A percentile compares a stretch with the other conserved stretches of the same genome.
phyloP scores from a whole-genome alignment of 2,329 filamentous ascomycete species.

The Plenodomus tracheiphilus region DNA sequence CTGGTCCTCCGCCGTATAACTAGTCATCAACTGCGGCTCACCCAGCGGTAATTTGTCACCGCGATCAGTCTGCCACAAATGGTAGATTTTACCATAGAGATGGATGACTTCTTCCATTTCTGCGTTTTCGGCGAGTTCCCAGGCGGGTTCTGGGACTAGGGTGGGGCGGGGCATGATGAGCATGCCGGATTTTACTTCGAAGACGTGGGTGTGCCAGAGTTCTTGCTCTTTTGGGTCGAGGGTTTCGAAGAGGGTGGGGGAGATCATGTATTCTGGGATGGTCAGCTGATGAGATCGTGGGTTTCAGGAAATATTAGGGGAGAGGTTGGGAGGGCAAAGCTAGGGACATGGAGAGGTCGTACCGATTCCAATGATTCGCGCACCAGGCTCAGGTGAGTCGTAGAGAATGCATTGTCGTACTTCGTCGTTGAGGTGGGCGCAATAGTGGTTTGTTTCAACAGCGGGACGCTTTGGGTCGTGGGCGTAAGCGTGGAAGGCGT shows the following conservation, averaged over 20 bases:
- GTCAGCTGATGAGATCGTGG: not conserved
- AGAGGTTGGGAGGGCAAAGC: not conserved
- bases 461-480: slow-evolving; percentile 64
- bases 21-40: slow-evolving; percentile 66
- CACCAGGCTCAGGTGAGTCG: slow-evolving; percentile 67
- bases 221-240: slow-evolving; percentile 69
- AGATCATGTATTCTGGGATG: slow-evolving; percentile 76
- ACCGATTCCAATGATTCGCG: slow-evolving; percentile 73
- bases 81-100: slow-evolving; percentile 82
- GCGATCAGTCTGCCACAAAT: slow-evolving; percentile 82
- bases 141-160: slow-evolving; percentile 61
- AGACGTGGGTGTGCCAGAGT: slow-evolving; percentile 78
- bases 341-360: slow-evolving; percentile 3
- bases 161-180: slow-evolving; percentile 71
- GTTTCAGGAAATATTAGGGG: too few relatives aligned
- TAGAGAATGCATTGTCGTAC: slow-evolving; percentile 86
- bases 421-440: slow-evolving; percentile 74
- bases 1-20: slow-evolving; percentile 57
- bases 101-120: slow-evolving; percentile 78
- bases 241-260: slow-evolving; percentile 66
- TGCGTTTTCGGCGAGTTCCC: slow-evolving; percentile 75
- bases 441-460: slow-evolving; percentile 85
- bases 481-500: slow-evolving; percentile 86
- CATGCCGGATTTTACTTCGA: slow-evolving; percentile 78
- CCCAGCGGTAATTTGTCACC: slow-evolving; percentile 68